Conservation (phyloP, 2,329 filamentous ascomycete genomes). For the Coleophoma crateriformis region DNA sequence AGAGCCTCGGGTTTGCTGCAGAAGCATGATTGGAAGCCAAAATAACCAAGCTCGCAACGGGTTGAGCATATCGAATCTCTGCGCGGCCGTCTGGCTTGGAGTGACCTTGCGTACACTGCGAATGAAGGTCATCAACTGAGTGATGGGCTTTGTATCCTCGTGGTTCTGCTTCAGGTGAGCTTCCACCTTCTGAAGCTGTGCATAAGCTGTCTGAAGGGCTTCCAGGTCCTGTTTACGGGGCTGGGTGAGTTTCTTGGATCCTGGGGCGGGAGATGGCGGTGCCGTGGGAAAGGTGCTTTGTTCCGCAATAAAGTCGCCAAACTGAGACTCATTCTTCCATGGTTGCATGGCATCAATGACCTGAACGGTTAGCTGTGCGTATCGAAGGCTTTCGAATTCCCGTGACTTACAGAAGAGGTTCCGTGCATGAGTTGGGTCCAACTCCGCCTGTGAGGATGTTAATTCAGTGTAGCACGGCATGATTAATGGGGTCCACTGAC, state of each 20-base stretch:
- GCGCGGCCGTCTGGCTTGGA: constrained; percentile 64
- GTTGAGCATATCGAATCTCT: constrained; percentile 87
- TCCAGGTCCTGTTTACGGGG: constrained; percentile 66
- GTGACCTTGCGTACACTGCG: constrained; percentile 67
- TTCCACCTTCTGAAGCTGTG: constrained; percentile 64
- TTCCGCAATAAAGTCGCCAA: constrained; percentile 75
- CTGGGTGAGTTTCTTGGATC: constrained; percentile 51
- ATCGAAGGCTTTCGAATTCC: constrained; percentile 1
- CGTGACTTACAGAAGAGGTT: constrained; percentile 69
- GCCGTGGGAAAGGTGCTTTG: constrained; percentile 69
- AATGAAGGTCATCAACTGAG: constrained; percentile 67
- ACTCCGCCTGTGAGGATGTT: constrained; percentile 61
- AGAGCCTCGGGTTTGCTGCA: constrained; percentile 72
- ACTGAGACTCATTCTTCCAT: constrained; percentile 86
- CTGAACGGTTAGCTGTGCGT: constrained; percentile 36
- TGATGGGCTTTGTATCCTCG: constrained; percentile 63
- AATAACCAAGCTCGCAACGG: constrained; percentile 89
- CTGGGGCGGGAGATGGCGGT: constrained; percentile 55
- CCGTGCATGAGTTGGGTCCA: constrained; percentile 93
- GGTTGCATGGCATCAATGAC: constrained; percentile 87
- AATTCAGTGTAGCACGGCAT: constrained; percentile 18
- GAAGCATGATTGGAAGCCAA: constrained; percentile 83
- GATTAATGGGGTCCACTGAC: constrained; percentile 47
- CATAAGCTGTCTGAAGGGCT: constrained; percentile 60
- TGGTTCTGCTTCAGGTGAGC: constrained; percentile 61